A percentile compares a stretch with the other conserved stretches of the same genome.
phyloP scores from a whole-genome alignment of 176 grass and related monocot species.

The Dendrocalamus sinicus region DNA sequence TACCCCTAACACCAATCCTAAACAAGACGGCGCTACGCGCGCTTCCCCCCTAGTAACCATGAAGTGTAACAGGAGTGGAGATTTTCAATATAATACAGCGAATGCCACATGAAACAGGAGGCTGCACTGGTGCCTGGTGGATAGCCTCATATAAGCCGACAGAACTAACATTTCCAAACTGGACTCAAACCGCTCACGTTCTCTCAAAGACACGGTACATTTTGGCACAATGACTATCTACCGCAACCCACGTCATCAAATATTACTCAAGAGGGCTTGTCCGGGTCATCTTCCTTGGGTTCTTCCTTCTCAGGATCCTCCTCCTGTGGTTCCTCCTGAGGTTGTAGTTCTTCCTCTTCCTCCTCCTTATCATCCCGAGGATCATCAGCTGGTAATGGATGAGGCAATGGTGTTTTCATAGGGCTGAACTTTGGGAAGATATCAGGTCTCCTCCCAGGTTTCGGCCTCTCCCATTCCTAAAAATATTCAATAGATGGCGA shows the following conservation, averaged over 20 bases:
- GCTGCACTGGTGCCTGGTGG: no score
- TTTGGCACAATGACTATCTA: slow-evolving; percentile 43
- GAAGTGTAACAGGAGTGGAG: no score
- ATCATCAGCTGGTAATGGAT: slow-evolving; percentile 73
- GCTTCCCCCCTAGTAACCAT: no score
- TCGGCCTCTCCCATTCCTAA: slow-evolving; percentile 80
- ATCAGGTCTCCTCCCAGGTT: slow-evolving; percentile 80
- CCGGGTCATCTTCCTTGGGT: slow-evolving; percentile 63
- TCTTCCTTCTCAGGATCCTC: slow-evolving; percentile 77
- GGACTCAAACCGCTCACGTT: slow-evolving; percentile 18
- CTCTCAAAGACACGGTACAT: slow-evolving; percentile 28
- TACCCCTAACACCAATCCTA: no score
- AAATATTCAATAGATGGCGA: not conserved
- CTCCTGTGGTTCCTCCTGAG: slow-evolving; percentile 68
- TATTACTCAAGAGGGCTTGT: slow-evolving; percentile 59
- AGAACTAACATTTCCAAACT: no score
- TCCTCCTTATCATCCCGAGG: slow-evolving; percentile 77
- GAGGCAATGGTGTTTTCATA: slow-evolving; percentile 81
- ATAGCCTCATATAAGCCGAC: no score
- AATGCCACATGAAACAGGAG: no score
- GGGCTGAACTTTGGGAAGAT: slow-evolving; percentile 87
- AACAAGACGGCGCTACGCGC: no score
- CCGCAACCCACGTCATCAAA: slow-evolving; percentile 4
- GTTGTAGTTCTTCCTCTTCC: slow-evolving; percentile 69
- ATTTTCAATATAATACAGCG: no score